phyloP scores from a whole-genome alignment of 2,329 filamentous ascomycete species.

The Botrytis elliptica region DNA sequence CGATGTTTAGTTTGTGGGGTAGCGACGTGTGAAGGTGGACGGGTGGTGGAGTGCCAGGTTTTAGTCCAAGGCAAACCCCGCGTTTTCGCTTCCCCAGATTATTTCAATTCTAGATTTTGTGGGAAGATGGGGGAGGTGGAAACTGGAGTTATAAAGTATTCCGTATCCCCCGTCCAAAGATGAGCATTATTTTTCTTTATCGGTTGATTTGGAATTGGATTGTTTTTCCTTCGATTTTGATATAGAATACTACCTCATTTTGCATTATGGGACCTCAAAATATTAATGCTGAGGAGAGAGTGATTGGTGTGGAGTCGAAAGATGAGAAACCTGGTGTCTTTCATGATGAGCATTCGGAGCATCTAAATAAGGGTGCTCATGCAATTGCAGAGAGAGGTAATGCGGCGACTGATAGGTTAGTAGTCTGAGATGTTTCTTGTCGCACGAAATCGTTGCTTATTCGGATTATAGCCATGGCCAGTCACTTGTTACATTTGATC shows the following conservation, averaged over 20 bases:
- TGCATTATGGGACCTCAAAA: background rate
- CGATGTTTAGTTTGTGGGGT: background rate
- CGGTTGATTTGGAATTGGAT: background rate
- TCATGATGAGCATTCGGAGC: constrained; percentile 25
- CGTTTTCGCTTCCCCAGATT: constrained; percentile 9
- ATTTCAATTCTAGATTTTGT: background rate
- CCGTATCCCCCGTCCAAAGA: background rate
- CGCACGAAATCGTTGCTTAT: constrained; percentile 42
- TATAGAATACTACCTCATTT: background rate
- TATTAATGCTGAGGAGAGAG: background rate
- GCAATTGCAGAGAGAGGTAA: constrained; percentile 34
- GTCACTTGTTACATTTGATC: constrained; percentile 47
- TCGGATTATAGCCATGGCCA: constrained; percentile 26
- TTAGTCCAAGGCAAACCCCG: background rate
- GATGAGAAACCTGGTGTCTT: constrained; percentile 23
- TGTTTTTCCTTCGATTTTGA: background rate
- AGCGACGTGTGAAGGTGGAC: background rate
- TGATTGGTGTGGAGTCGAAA: background rate
- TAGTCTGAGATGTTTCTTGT: background rate
- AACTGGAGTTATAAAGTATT: background rate
- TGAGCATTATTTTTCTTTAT: background rate
- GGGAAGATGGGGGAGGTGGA: background rate
- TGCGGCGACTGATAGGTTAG: constrained; percentile 35
- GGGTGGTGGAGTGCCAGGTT: background rate
- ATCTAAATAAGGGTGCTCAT: constrained; percentile 24